phyloP scores from a whole-genome alignment of 2,329 filamentous ascomycete genomes.

The Aspergillus viridinutans region DNA sequence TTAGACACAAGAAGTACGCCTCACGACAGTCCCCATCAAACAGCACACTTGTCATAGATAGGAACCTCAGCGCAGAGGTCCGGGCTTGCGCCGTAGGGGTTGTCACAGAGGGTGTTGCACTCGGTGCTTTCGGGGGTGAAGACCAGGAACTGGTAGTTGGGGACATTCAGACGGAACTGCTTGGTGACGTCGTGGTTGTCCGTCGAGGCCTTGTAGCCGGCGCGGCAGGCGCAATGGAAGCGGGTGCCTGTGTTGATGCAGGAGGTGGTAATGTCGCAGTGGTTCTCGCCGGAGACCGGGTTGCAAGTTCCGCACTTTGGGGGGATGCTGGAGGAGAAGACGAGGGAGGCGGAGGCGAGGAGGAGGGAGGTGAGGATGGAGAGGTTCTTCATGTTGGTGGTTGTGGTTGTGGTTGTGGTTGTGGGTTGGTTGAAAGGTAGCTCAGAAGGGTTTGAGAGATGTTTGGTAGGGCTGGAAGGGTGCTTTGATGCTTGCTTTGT shows the following conservation, averaged over 20 bases:
- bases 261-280: slow-evolving; percentile 42
- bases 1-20: background rate
- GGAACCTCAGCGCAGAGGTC: slow-evolving; percentile 35
- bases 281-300: slow-evolving; percentile 36
- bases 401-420: background rate
- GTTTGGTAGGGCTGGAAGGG: background rate
- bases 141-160: slow-evolving; percentile 38
- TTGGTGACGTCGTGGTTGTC: slow-evolving; percentile 25
- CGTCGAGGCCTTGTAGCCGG: slow-evolving; percentile 36
- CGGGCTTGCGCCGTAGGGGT: slow-evolving; percentile 25
- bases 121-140: slow-evolving; percentile 33
- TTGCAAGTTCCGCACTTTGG: slow-evolving; percentile 37
- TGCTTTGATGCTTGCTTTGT: background rate
- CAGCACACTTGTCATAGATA: slow-evolving; percentile 24
- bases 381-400: slow-evolving; percentile 25
- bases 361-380: slow-evolving; percentile 21
- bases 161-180: slow-evolving; percentile 37
- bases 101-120: slow-evolving; percentile 36
- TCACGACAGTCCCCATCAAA: slow-evolving; percentile 13
- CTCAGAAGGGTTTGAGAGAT: background rate
- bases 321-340: slow-evolving; percentile 14
- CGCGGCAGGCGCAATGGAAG: slow-evolving; percentile 42
- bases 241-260: slow-evolving; percentile 40
- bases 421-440: slow-evolving; percentile 10
- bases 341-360: slow-evolving; percentile 22